Evolutionary conservation across 495 filamentous ascomycete genomes (phyloP), one percentile per base, ranked within the genome.

Genomic region (Penicillium robsamsonii): DNA sequence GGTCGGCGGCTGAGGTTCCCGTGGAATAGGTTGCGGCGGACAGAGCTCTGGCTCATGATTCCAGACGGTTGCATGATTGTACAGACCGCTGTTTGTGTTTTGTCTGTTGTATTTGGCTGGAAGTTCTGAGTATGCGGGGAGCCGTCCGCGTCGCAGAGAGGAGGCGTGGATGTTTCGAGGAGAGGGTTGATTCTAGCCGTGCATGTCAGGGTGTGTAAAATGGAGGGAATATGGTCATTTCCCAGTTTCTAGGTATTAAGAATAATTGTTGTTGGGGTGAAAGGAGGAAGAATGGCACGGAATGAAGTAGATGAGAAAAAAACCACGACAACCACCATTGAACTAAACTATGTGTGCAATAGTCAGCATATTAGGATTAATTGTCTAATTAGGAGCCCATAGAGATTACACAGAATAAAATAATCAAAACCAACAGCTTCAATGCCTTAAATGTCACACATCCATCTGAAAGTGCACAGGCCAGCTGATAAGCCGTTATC

Each of bases 11-110:
- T 85, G 25, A 90, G 81, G 43, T 87, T 82, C 63, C 82, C 80
- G 37, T 86, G 83, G 76, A 92, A 92, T 25, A 91, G 81, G 64
- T 88, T 91, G 55, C 88, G 87, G 46, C 88, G 84, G 37, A 87
- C 81, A 15, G 71, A 75, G 25, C 59, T 64, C 27, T 69, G 62
- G 40, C 66, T 66, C 68, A 74, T 77, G 17, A 22, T 61, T 46
- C 15, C 45, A 12, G 13, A 27, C 22, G 43, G 30, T 25, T 20
- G 22, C 44, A 45, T 53, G 46, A 54, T 37, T 42, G 48, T 44
- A 38, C 20, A 8, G 22, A 33, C 27, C 12, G 15, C 10, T 27
- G 38, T 25, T n/a, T 47, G 27, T 35, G 29, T 37, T 5, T 33
- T 55, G 17, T 2, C 44, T 18, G 51, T 46, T 33, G 27, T 44